phyloP scores from a whole-genome alignment of 768 basidiomycete genomes.

The Calocera viscosa region DNA sequence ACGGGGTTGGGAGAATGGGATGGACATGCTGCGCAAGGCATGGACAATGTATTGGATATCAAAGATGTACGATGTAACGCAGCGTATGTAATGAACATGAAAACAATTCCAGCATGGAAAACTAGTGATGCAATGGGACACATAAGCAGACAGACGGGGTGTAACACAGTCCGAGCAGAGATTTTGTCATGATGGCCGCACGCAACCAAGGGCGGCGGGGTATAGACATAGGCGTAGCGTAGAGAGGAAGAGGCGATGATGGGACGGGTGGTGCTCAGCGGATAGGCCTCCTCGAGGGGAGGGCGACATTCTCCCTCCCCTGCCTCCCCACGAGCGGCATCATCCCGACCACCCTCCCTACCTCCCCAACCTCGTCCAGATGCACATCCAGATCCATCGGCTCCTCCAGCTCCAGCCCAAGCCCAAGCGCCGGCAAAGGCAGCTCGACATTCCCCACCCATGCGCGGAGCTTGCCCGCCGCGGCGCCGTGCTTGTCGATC shows the following conservation, averaged over 20 bases:
- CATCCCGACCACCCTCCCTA: background rate
- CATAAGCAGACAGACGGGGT: too few species aligned
- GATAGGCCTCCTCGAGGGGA: background rate
- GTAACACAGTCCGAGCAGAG: too few species aligned
- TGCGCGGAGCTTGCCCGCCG: background rate
- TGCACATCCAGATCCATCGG: background rate
- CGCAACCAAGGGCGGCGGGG: too few species aligned
- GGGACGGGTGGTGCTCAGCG: background rate
- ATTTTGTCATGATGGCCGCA: too few species aligned
- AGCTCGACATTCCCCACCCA: slow-evolving; percentile 4
- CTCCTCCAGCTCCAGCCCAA: too few species aligned
- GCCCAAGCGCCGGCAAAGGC: background rate
- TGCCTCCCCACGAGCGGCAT: slow-evolving; percentile 3
- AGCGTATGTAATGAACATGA: too few species aligned
- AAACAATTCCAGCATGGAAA: too few species aligned
- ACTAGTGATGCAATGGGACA: too few species aligned
- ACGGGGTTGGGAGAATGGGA: background rate
- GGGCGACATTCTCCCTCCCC: background rate
- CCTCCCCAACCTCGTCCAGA: background rate
- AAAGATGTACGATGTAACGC: too few species aligned
- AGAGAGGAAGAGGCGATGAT: background rate
- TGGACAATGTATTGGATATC: too few species aligned
- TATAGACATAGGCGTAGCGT: too few species aligned
- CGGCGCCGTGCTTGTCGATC: background rate
- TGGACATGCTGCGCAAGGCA: background rate